Conservation (phyloP, 1,284 basidiomycete species). For the Chalciporus sp. region DNA sequence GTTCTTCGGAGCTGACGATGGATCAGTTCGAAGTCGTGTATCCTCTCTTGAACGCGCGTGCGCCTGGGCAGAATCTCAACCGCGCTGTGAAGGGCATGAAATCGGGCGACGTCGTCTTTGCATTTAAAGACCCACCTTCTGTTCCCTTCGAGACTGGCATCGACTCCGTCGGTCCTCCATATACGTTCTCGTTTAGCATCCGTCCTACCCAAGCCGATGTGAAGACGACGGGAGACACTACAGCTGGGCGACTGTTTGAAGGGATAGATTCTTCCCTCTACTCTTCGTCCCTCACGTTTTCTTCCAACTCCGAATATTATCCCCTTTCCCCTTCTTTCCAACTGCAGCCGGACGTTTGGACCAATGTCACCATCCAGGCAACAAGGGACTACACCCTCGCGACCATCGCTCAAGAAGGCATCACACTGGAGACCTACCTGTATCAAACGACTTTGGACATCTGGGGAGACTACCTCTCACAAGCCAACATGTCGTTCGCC, state of each 20-base stretch:
- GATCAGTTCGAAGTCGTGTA: constrained; percentile 36
- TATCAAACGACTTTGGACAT: constrained; percentile 42
- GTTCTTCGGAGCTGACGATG: constrained; percentile 31
- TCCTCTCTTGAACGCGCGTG: constrained; percentile 32
- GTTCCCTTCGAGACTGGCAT: constrained; percentile 33
- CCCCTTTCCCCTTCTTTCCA: constrained; percentile 34
- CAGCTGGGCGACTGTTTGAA: constrained; percentile 32
- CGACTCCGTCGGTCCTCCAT: constrained; percentile 47
- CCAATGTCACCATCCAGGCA: constrained; percentile 40
- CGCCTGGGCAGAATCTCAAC: constrained; percentile 42
- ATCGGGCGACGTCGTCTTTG: constrained; percentile 27
- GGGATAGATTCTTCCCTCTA: constrained; percentile 42
- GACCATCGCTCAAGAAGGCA: constrained; percentile 20
- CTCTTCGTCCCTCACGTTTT: constrained; percentile 42
- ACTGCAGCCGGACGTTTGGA: constrained; percentile 33
- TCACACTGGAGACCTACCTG: constrained; percentile 28
- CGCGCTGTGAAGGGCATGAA: constrained; percentile 27
- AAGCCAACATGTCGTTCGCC: constrained; percentile 49
- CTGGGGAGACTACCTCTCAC: constrained; percentile 42
- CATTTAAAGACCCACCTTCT: constrained; percentile 20
- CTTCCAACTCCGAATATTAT: constrained; percentile 41
- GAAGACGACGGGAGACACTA: constrained; percentile 10
- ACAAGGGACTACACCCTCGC: constrained; percentile 42
- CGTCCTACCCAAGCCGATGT: constrained; percentile 15
- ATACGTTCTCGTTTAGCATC: constrained; percentile 43